Percentiles rank a stretch among this genome's conserved stretches.
Evolutionary conservation across 306 rosid genomes (phyloP).

Genomic region (Nissolia schottii): DNA sequence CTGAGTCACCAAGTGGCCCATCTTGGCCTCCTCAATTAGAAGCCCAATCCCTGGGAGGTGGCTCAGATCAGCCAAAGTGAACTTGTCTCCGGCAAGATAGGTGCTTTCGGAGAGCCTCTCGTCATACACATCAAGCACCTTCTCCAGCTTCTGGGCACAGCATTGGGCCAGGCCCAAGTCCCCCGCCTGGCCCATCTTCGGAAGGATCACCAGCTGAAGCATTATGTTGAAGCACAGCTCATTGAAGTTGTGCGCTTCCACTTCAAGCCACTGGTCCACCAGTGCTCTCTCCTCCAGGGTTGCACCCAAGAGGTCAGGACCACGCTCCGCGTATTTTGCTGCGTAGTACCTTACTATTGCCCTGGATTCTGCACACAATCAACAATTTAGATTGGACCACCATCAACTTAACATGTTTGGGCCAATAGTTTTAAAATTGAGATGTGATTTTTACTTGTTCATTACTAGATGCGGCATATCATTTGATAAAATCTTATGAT

Average conservation of each 20-base stretch:
- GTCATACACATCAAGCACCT: slow-evolving; percentile 64
- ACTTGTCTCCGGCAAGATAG: slow-evolving; percentile 54
- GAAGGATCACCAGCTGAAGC: slow-evolving; percentile 47
- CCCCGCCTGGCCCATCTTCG: slow-evolving; percentile 45
- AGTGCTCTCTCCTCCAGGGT: slow-evolving; percentile 61
- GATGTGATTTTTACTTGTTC: too few species aligned
- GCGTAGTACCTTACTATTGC: slow-evolving; percentile 65
- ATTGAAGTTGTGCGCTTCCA: slow-evolving; percentile 70
- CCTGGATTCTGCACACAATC: slow-evolving; percentile 46
- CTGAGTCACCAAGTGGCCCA: slow-evolving; percentile 48
- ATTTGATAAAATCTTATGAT: too few species aligned
- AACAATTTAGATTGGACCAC: neutral
- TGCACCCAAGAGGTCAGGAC: slow-evolving; percentile 51
- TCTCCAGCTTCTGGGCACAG: slow-evolving; percentile 41
- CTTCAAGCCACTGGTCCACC: slow-evolving; percentile 78
- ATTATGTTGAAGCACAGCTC: slow-evolving; percentile 48
- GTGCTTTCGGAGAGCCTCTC: slow-evolving; percentile 34
- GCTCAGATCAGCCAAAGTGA: slow-evolving; percentile 61
- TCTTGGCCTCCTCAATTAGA: slow-evolving; percentile 35
- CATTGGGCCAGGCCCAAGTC: slow-evolving; percentile 35
- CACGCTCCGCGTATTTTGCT: slow-evolving; percentile 46
- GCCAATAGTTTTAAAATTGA: too few species aligned
- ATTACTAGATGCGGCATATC: too few species aligned
- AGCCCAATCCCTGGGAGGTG: slow-evolving; percentile 61
- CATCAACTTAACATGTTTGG: neutral